These are phyloP conservation scores for Alternaria arborescens DNA, from an alignment of 2,329 filamentous ascomycete species.

Conservation along the genomic window DNA sequence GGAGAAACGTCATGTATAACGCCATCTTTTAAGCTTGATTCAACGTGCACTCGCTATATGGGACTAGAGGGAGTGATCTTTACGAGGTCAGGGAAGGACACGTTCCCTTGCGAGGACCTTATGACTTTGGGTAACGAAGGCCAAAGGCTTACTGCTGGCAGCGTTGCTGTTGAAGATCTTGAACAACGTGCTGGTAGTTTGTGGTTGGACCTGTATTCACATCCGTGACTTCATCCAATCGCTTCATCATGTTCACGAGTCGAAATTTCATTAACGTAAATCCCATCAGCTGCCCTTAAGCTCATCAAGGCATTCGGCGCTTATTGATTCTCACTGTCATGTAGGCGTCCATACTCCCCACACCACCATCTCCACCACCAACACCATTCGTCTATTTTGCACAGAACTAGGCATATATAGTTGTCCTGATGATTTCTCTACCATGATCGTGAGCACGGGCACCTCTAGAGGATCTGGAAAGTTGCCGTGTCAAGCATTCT, in stretches of 20 bases:
- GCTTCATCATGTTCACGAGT: background rate
- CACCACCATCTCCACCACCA: background rate
- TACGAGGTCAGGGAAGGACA: background rate
- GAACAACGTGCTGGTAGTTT: background rate
- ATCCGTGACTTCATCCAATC: background rate
- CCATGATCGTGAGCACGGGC: background rate
- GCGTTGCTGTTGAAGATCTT: background rate
- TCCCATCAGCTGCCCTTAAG: background rate
- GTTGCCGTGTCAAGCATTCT: background rate
- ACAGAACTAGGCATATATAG: background rate
- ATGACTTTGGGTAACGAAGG: background rate
- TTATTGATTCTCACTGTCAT: slow-evolving; percentile 6
- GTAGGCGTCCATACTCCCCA: background rate
- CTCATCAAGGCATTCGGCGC: background rate
- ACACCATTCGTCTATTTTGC: background rate
- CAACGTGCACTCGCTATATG: background rate
- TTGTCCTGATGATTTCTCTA: background rate
- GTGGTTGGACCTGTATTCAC: background rate
- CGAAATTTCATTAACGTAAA: background rate
- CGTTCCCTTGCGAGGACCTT: background rate
- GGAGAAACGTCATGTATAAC: background rate
- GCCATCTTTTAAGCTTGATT: background rate
- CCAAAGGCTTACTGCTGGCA: background rate
- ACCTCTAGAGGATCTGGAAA: background rate
- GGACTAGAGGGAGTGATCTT: background rate